These are phyloP conservation scores for Eryngium alpinum DNA, from an alignment of 140 eudicot species.

Conservation along the genomic window DNA sequence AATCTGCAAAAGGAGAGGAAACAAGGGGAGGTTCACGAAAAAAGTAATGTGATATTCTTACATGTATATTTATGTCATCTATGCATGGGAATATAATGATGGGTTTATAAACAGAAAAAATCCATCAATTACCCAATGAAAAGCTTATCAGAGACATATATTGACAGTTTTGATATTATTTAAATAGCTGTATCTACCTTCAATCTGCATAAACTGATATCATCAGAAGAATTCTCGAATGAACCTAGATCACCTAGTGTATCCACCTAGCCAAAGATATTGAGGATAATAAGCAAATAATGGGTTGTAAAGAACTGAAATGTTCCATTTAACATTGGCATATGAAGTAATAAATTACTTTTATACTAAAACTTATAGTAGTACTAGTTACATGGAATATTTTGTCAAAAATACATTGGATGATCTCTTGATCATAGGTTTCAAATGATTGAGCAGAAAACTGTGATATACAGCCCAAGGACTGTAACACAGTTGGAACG, in stretches of 20 bases:
- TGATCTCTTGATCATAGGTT: conserved; percentile 47
- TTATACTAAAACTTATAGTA: conserved; percentile 29
- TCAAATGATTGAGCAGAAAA: conserved; percentile 57
- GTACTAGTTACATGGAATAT: conserved; percentile 43
- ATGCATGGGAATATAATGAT: background rate
- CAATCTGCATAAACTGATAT: conserved; percentile 45
- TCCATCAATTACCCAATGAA: background rate
- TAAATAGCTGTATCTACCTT: conserved; percentile 38
- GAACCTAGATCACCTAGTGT: conserved; percentile 22
- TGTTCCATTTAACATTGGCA: background rate
- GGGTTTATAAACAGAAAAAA: background rate
- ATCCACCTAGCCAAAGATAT: conserved; percentile 40
- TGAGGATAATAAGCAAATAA: background rate
- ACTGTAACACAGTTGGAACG: conserved; percentile 66
- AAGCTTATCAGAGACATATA: background rate
- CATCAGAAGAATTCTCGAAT: conserved; percentile 29
- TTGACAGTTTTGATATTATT: background rate
- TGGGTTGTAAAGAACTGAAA: background rate
- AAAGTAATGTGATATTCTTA: background rate
- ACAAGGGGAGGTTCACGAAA: background rate
- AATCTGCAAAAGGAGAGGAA: conserved; percentile 41
- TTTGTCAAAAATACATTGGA: conserved; percentile 48
- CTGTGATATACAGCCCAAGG: conserved; percentile 82
- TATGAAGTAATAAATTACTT: background rate
- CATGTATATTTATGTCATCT: background rate